Percentiles rank a stretch among this genome's conserved stretches.
Evolutionary conservation across 305 asterid genomes (phyloP).

Genomic region (Coffea humblotiana): DNA sequence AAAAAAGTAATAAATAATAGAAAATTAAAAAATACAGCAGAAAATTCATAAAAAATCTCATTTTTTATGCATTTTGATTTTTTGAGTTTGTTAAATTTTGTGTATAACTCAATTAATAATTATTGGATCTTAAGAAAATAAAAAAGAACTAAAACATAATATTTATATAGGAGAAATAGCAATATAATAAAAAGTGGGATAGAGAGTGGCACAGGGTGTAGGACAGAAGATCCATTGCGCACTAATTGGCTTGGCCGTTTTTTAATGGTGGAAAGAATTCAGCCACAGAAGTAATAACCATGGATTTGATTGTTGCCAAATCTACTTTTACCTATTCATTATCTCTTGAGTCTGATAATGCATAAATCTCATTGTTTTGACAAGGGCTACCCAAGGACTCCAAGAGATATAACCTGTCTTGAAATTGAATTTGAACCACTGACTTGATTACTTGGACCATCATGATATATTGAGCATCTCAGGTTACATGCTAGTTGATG

Average conservation of each 20-base stretch:
- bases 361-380: background rate
- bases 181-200: too few species aligned
- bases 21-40: too few species aligned
- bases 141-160: too few species aligned
- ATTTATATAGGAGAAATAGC: too few species aligned
- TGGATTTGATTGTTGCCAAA: background rate
- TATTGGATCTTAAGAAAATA: too few species aligned
- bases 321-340: background rate
- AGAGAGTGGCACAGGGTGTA: too few species aligned
- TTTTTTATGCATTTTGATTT: too few species aligned
- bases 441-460: background rate
- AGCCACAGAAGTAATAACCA: background rate
- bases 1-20: too few species aligned
- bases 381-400: background rate
- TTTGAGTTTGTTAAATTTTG: too few species aligned
- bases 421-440: background rate
- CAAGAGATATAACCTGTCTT: background rate
- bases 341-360: background rate
- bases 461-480: background rate
- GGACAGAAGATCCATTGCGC: too few species aligned
- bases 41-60: too few species aligned
- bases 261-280: background rate
- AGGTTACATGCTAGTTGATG: background rate
- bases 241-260: background rate
- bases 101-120: too few species aligned